Conservation (phyloP, 495 filamentous ascomycete genomes). For the Rusavskia elegans region DNA sequence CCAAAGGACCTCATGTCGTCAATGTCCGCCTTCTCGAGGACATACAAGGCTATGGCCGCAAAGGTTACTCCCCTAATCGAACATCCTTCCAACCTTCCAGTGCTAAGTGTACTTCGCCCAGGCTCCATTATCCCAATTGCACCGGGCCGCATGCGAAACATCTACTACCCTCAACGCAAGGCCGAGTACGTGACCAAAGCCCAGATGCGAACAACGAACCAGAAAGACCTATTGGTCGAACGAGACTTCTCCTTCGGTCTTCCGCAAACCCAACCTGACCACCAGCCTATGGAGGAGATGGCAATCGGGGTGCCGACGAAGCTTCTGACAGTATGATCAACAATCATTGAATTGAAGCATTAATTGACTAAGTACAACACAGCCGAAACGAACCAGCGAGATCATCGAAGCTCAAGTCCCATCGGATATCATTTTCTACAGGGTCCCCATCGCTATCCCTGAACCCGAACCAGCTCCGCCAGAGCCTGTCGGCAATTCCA, state of each 20-base stretch:
- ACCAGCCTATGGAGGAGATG: conserved; percentile 9
- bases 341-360: background rate
- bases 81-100: background rate
- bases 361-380: conserved; percentile 1
- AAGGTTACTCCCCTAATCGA: conserved; percentile 24
- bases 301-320: conserved; percentile 7
- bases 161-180: conserved; percentile 33
- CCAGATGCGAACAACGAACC: conserved; percentile 26
- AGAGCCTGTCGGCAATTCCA: conserved; percentile 15
- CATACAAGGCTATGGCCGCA: conserved; percentile 41
- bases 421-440: conserved; percentile 32
- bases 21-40: conserved; percentile 44
- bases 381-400: conserved; percentile 31
- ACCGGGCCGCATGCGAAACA: conserved; percentile 37
- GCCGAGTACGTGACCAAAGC: conserved; percentile 36
- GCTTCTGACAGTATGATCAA: conserved; percentile 15
- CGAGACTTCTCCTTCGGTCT: conserved; percentile 29
- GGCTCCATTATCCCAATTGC: conserved; percentile 38
- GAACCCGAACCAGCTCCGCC: conserved; percentile 9
- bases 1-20: conserved; percentile 29
- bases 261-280: background rate
- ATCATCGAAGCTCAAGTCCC: conserved; percentile 33
- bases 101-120: conserved; percentile 10
- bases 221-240: conserved; percentile 23
- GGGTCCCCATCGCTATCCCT: conserved; percentile 17